These are phyloP conservation scores for Pueraria montana DNA, from an alignment of 306 rosid species.

Conservation along the genomic window DNA sequence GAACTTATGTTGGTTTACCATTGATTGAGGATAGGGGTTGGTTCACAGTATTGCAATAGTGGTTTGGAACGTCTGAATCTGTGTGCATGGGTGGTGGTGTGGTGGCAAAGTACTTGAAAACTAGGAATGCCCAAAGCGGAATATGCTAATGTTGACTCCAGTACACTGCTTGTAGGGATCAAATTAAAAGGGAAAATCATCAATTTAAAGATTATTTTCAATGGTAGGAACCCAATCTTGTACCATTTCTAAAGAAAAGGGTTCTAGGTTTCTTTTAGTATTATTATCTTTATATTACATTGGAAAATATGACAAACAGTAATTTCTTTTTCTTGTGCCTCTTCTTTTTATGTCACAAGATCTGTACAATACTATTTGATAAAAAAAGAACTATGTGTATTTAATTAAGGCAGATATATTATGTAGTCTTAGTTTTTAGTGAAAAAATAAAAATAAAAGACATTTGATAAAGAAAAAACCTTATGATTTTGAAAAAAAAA, in stretches of 20 bases:
- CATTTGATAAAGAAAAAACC: too few relatives aligned
- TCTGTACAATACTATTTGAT: conserved; percentile 14
- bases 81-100: conserved; percentile 56
- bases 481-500: too few relatives aligned
- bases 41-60: conserved; percentile 73
- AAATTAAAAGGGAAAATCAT: conserved; percentile 51
- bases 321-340: conserved; percentile 1
- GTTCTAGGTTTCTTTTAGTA: conserved; percentile 11
- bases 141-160: conserved; percentile 46
- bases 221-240: conserved; percentile 57
- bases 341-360: conserved; percentile 29
- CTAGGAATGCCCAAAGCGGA: conserved; percentile 10
- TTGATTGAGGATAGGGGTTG: conserved; percentile 39
- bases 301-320: background rate
- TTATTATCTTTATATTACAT: background rate
- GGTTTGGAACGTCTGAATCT: conserved; percentile 58
- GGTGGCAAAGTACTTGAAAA: conserved; percentile 72
- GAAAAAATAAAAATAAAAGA: too few relatives aligned
- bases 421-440: background rate
- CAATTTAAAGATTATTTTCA: conserved; percentile 66
- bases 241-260: conserved; percentile 26
- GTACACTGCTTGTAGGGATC: conserved; percentile 53
- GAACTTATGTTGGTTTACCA: background rate
- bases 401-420: background rate
- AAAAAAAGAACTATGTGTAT: background rate